phyloP scores from a whole-genome alignment of 2,329 filamentous ascomycete species.

The Stenocarpella maydis region DNA sequence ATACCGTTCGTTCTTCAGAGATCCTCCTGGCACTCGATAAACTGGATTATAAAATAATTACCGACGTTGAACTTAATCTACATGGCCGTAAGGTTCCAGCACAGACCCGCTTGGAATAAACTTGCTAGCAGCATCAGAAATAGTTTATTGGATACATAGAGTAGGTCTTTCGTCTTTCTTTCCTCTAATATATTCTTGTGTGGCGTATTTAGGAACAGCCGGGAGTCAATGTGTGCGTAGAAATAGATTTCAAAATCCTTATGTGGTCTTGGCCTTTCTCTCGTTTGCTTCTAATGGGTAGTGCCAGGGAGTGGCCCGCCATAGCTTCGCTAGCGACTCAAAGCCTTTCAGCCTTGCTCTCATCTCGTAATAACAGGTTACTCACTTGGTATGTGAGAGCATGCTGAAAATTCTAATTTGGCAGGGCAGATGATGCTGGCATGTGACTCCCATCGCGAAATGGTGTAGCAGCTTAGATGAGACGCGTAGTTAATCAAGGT shows the following conservation, averaged over 20 bases:
- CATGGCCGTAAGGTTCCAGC: background rate
- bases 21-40: background rate
- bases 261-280: background rate
- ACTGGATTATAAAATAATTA: background rate
- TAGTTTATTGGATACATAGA: background rate
- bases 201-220: background rate
- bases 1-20: background rate
- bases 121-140: background rate
- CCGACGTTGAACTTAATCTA: too few species aligned
- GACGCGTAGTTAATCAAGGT: too few species aligned
- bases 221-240: background rate
- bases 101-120: background rate
- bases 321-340: too few species aligned
- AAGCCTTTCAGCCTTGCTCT: too few species aligned
- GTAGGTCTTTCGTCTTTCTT: background rate
- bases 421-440: too few species aligned
- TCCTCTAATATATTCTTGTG: background rate
- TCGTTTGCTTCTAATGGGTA: background rate
- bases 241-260: background rate
- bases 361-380: too few species aligned
- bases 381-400: too few species aligned
- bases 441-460: too few species aligned
- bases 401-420: too few species aligned
- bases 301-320: too few species aligned
- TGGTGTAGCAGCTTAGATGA: too few species aligned